Base-by-base conservation (phyloP, 148 eudicot species). In the Chenopodium album region DNA sequence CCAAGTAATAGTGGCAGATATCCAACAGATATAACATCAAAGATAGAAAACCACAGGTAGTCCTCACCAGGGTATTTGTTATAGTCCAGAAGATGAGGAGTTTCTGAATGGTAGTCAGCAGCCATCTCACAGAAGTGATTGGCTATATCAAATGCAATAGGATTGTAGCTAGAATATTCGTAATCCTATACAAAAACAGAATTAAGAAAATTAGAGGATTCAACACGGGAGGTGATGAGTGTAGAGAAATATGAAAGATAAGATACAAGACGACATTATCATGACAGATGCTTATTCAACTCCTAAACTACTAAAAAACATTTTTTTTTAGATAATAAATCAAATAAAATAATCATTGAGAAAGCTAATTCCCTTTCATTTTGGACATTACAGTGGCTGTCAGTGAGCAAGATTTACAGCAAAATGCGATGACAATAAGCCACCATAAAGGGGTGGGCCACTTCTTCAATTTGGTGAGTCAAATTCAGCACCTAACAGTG, bases 51-150 rank as follows among this genome's bases (percentile, higher is more conserved):
- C 14, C 47, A 41, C 46, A 60, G 34, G 65, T 34, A 32, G 68
- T 34, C 67, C 86, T 80, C 84, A 95, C 98, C 96, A 83, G 98
- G 98, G 84, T 95, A 95, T 86, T 90, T 92, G 78, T 80, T 85
- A 69, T 84, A 95, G 86, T 95, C 91, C 93, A 95, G 78, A 66
- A 92, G 78, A 91, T 95, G 98, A 81, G 98, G 98, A 54, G 93
- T 89, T 56, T 95, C 98, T 70, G 98, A 88, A 81, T 95, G 98
- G 86, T 95, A 95, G 85, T 95, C 92, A 34, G 97, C 97, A 83
- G 96, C 94, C 98, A 95, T 95, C 89, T 95, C 98, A 79, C 96
- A 95, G 67, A 95, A 95, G 88, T 95, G 98, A 86, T 93, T 93
- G 41, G 98, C 98, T 76, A 95, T 90, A 82, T 95, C 98, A 73